Base-by-base conservation (phyloP, 2,329 filamentous ascomycete species). In the Elsinoe ampelina region DNA sequence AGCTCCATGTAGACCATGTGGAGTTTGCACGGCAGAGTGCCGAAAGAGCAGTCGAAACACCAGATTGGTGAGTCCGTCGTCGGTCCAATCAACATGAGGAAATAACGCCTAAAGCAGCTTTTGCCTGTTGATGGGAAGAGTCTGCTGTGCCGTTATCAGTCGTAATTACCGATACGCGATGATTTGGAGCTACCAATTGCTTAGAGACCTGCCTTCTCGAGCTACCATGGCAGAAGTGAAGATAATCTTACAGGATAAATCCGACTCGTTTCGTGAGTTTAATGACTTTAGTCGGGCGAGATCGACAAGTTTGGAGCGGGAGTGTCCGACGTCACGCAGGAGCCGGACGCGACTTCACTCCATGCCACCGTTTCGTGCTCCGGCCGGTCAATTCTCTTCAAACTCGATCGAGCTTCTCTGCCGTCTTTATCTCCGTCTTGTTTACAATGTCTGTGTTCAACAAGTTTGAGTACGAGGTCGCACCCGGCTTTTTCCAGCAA, bases 401-500 rank as follows among this genome's bases (percentile, higher is more conserved):
- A 50, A 50, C 17, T 50, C n/a, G 15, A 12, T 6, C 13, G 8
- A 4, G 10, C 8, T 45, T 45, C 41, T 45, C 7, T 19, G 12
- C n/a, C 41, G 19, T 45, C 19, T 22, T 26, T 22, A 52, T 38
- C 17, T 34, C 48, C 12, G 11, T 11, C 4, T 20, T 7, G 5
- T 26, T n/a, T 39, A 2, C 10, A n/a, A 52, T 52, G 30, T 10
- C 34, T 10, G 11, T 39, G 12, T 38, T 26, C 26, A 8, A 22
- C 20, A 42, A 26, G 30, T 56, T 10, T n/a, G 8, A 45, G 42
- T 48, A 56, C 34, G 41, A 68, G 55, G 72, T 73, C 2, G 72
- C 79, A 1, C 60, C 68, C 0, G 77, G 77, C 1, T 80, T 82
- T 66, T 87, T 87, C 63, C 70, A 81, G 30, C 84, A 87, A 63